Evolutionary conservation across 768 basidiomycete genomes (phyloP).

Genomic region (Cantharellus anzutake): DNA sequence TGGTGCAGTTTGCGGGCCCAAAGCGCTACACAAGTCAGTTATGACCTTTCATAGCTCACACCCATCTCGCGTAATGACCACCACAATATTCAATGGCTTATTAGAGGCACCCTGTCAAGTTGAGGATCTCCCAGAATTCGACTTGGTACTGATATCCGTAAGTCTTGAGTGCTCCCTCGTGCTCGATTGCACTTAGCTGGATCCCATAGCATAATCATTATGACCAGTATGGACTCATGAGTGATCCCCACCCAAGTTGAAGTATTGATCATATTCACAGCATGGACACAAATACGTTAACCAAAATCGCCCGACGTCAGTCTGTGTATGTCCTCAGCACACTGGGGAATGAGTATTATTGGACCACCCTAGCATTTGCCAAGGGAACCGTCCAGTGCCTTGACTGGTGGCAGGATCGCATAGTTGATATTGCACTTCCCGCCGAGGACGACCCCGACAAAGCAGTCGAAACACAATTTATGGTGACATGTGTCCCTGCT

Average conservation of each 20-base stretch:
- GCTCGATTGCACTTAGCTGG: background rate
- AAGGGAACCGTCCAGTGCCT: conserved; percentile 17
- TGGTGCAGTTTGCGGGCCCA: conserved; percentile 26
- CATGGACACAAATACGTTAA: conserved; percentile 14
- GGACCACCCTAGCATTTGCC: conserved; percentile 12
- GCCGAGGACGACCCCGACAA: background rate
- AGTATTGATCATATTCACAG: background rate
- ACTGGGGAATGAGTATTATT: conserved; percentile 17
- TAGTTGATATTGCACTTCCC: conserved; percentile 12
- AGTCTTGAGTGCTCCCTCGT: conserved; percentile 3
- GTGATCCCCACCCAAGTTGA: background rate
- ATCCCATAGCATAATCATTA: conserved; percentile 7
- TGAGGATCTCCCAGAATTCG: conserved; percentile 22
- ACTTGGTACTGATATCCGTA: conserved; percentile 23
- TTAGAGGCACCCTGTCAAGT: conserved; percentile 14
- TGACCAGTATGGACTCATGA: conserved; percentile 6
- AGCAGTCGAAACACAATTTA: background rate
- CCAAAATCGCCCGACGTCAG: conserved; percentile 8
- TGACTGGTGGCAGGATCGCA: conserved; percentile 23
- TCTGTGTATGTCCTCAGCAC: conserved; percentile 20
- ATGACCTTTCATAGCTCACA: background rate
- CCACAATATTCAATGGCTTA: background rate
- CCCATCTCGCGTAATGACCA: background rate
- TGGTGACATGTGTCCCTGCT: background rate
- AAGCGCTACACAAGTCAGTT: conserved; percentile 26